Evolutionary conservation across 805 yeast species (phyloP).

Genomic region (Metahyphopichia silvanorum): DNA sequence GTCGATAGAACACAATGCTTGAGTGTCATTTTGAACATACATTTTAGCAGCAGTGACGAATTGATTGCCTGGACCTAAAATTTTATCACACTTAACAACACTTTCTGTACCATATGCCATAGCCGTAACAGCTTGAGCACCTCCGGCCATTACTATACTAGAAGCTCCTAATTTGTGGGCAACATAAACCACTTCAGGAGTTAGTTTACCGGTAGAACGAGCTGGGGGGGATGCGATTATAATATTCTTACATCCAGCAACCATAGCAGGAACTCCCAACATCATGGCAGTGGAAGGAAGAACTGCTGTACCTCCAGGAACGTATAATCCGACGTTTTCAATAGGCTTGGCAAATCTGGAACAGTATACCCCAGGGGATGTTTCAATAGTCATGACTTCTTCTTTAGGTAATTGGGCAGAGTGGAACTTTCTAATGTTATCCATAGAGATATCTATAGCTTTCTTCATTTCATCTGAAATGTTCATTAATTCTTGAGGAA

Average conservation of each 20-base stretch:
- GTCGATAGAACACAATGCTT: slow-evolving; percentile 92
- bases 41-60: slow-evolving; percentile 99
- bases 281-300: slow-evolving; percentile 96
- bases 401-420: slow-evolving; percentile 79
- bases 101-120: slow-evolving; percentile 97
- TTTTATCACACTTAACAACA: slow-evolving; percentile 92
- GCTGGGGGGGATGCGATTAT: slow-evolving; percentile 92
- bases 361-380: slow-evolving; percentile 91
- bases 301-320: slow-evolving; percentile 99
- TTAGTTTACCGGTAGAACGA: slow-evolving; percentile 83
- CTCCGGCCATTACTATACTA: slow-evolving; percentile 92
- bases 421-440: slow-evolving; percentile 88
- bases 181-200: slow-evolving; percentile 97
- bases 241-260: slow-evolving; percentile 94
- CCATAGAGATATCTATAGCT: slow-evolving; percentile 87
- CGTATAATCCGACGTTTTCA: slow-evolving; percentile 90
- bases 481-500: slow-evolving; percentile 71
- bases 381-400: slow-evolving; percentile 77
- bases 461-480: slow-evolving; percentile 69
- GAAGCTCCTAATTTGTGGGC: slow-evolving; percentile 94
- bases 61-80: slow-evolving; percentile 98
- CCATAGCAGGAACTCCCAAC: slow-evolving; percentile 98
- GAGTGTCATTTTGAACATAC: slow-evolving; percentile 93
- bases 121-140: slow-evolving; percentile 98
- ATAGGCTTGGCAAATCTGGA: slow-evolving; percentile 94